phyloP scores from a whole-genome alignment of 768 basidiomycete genomes.

The Agaricus bisporus region DNA sequence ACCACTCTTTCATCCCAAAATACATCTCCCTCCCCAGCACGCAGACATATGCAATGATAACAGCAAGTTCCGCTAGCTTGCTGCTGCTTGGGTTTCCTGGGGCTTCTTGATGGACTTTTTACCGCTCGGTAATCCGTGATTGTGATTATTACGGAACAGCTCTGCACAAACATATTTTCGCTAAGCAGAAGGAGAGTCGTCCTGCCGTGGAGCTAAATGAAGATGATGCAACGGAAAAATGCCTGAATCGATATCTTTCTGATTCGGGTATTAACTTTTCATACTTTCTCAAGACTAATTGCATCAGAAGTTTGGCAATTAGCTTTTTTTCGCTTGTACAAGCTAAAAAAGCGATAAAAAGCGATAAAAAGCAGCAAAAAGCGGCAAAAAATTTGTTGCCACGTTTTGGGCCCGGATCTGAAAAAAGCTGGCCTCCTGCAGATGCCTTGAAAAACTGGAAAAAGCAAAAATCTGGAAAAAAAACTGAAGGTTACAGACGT shows the following conservation, averaged over 20 bases:
- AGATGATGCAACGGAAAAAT: constrained; percentile 31
- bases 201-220: constrained; percentile 32
- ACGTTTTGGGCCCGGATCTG: no score
- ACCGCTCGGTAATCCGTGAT: constrained; percentile 49
- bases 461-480: no score
- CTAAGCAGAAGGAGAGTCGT: constrained; percentile 40
- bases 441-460: no score
- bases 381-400: no score
- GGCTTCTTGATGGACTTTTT: constrained; percentile 57
- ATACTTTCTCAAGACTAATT: constrained; percentile 50
- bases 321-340: no score
- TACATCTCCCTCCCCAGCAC: constrained; percentile 61
- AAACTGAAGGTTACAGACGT: no score
- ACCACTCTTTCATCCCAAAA: constrained; percentile 36
- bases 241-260: constrained; percentile 39
- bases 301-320: no score
- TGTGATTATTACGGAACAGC: constrained; percentile 35
- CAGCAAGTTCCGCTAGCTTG: constrained; percentile 46
- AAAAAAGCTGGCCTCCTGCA: no score
- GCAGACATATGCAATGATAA: constrained; percentile 63
- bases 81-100: constrained; percentile 63
- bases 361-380: no score
- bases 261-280: no score
- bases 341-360: no score
- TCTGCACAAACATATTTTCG: constrained; percentile 42